These are phyloP conservation scores for Silene noctiflora DNA, from an alignment of 179 eudicot species.

Conservation along the genomic window DNA sequence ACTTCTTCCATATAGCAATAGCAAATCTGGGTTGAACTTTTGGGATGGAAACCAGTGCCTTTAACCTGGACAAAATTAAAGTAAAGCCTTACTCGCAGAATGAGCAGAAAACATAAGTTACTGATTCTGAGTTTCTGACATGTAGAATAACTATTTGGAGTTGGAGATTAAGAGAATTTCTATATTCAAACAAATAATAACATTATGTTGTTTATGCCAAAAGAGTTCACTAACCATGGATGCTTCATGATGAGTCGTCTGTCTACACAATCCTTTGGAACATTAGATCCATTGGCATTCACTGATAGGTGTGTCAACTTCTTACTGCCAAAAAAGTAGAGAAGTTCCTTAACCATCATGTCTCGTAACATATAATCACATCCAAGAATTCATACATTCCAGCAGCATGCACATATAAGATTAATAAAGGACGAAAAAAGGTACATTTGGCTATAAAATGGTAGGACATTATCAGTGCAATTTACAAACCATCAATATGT, in stretches of 20 bases:
- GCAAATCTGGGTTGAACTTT: slow-evolving; percentile 94
- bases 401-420: not conserved
- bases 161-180: not conserved
- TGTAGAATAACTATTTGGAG: not conserved
- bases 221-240: slow-evolving; percentile 50
- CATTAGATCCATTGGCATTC: slow-evolving; percentile 72
- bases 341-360: not conserved
- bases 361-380: slow-evolving; percentile 4
- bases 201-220: not conserved
- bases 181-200: not conserved
- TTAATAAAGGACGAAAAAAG: not conserved
- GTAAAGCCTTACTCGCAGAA: not conserved
- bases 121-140: not conserved
- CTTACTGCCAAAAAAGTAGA: slow-evolving; percentile 44
- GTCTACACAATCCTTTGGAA: slow-evolving; percentile 70
- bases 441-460: not conserved
- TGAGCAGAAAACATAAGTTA: not conserved
- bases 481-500: not conserved
- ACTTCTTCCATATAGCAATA: slow-evolving; percentile 75
- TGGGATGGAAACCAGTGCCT: slow-evolving; percentile 82
- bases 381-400: not conserved
- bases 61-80: slow-evolving; percentile 56
- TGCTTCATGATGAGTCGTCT: slow-evolving; percentile 52
- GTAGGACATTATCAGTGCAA: not conserved
- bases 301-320: slow-evolving; percentile 73